Evolutionary conservation across 495 filamentous ascomycete species (phyloP), one percentile per base, ranked within the genome.

Genomic region (Lophiotrema nucula): DNA sequence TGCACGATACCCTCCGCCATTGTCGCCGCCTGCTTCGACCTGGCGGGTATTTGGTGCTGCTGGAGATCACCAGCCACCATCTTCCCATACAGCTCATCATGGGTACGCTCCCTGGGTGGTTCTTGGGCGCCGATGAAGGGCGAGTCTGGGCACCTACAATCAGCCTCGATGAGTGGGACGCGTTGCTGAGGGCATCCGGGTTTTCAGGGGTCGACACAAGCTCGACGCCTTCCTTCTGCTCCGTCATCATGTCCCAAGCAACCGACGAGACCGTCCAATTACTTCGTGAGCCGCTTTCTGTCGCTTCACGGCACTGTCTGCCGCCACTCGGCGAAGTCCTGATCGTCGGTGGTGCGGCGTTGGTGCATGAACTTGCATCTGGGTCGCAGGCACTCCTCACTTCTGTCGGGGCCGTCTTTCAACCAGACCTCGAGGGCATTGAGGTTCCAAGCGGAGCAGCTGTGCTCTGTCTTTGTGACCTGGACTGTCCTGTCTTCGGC

Each of bases 121-220:
- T 42, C 42, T 25, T 56, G 5, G 53, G 53, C 8, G 43, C 2
- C 28, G 23, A 56, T 4, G 53, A 56, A 4, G 43, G 42, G 10
- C 42, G 53, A 11, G 2, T 4, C 5, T 13, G 13, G 2, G 33
- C 13, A 2, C 42, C 53, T 2, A 13, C 3, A 1, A 11, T 56
- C 3, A 22, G 16, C 11, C 2, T 2, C 1, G 26, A 1, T 13
- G 5, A 33, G 19, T 56, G 53, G 53, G 26, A 56, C 22, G 21
- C 23, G 16, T 12, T 35, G 28, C 21, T 56, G 23, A 12, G 12
- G 2, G 4, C 10, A 1, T 3, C 42, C 4, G 53, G 43, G 6
- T 56, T 56, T 18, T 45, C 52, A 10, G 52, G 52, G 5, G 25
- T 46, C 42, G 52, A 55, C 12, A 28, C 4, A 33, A 5, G 28